phyloP scores from a whole-genome alignment of 306 rosid genomes.

The Styphnolobium japonicum region DNA sequence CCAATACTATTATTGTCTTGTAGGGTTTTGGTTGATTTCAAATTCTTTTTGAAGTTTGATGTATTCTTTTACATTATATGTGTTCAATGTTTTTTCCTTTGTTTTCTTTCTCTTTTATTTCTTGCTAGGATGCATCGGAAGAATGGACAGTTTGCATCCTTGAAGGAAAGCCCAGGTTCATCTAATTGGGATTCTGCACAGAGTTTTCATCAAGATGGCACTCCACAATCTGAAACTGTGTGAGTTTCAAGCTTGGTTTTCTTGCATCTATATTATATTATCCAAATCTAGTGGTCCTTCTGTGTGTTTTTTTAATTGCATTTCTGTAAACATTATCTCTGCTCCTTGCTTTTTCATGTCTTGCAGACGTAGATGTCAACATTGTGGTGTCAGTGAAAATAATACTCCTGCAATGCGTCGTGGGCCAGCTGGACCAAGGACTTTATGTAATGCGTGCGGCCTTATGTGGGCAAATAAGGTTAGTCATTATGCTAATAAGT shows the following conservation, averaged over 20 bases:
- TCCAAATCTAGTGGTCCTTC: conserved; percentile 1
- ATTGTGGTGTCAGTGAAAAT: conserved; percentile 86
- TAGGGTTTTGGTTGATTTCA: conserved; percentile 3
- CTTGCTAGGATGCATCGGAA: conserved; percentile 85
- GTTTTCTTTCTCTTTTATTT: conserved; percentile 14
- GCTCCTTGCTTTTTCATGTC: conserved; percentile 20
- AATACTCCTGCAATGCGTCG: conserved; percentile 99
- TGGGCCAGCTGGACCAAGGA: conserved; percentile 97
- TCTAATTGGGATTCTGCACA: conserved; percentile 60
- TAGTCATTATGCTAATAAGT: conserved; percentile 26
- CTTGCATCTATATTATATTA: not conserved
- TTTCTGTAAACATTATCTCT: not conserved
- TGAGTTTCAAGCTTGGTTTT: conserved; percentile 51
- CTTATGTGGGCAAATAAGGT: conserved; percentile 99
- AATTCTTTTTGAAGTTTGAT: not conserved
- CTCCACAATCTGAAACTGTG: conserved; percentile 64
- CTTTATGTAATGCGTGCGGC: conserved; percentile 95
- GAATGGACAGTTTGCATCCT: conserved; percentile 87
- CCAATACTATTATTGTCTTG: not conserved
- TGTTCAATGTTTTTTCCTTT: not conserved
- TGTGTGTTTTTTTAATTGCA: not conserved
- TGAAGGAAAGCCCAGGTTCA: conserved; percentile 64
- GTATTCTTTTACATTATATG: not conserved
- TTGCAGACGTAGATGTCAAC: conserved; percentile 80
- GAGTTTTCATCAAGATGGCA: conserved; percentile 59